Evolutionary conservation across 2,329 filamentous ascomycete species (phyloP).

Genomic region (Pseudogymnoascus sp.): DNA sequence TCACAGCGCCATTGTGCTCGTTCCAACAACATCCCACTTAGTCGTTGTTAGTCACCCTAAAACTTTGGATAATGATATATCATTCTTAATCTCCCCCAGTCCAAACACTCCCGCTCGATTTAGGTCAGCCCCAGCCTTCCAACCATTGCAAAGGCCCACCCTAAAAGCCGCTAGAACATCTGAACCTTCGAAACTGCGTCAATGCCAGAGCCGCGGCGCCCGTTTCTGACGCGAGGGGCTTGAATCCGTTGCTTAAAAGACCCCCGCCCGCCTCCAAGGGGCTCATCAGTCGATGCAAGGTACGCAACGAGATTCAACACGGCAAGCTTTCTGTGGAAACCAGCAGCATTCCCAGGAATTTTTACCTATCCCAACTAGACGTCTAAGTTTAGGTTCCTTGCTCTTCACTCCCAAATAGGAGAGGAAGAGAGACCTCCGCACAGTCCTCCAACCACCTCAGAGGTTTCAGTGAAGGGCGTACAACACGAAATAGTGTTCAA

Average conservation of each 20-base stretch:
- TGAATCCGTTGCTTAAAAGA: background rate
- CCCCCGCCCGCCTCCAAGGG: background rate
- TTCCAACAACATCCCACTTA: background rate
- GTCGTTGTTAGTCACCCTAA: background rate
- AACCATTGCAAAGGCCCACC: background rate
- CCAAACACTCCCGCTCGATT: background rate
- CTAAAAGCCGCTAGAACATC: background rate
- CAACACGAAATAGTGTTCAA: background rate
- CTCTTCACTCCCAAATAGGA: background rate
- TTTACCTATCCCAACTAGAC: background rate
- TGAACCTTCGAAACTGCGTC: background rate
- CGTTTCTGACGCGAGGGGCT: slow-evolving; percentile 4
- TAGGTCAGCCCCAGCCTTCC: background rate
- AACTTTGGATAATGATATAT: slow-evolving; percentile 7
- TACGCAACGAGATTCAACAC: background rate
- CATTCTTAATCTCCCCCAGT: slow-evolving; percentile 1
- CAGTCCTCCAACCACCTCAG: background rate
- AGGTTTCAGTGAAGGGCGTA: background rate
- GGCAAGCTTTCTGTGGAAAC: slow-evolving; percentile 1
- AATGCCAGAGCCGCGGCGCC: background rate
- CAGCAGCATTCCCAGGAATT: slow-evolving; percentile 6
- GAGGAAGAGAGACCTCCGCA: background rate
- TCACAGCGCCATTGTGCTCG: slow-evolving; percentile 5
- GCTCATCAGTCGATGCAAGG: background rate
- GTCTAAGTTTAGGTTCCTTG: slow-evolving; percentile 1